These are phyloP conservation scores for Phytophthora pluvialis DNA, from an alignment of 352 stramenopile species.

Conservation along the genomic window DNA sequence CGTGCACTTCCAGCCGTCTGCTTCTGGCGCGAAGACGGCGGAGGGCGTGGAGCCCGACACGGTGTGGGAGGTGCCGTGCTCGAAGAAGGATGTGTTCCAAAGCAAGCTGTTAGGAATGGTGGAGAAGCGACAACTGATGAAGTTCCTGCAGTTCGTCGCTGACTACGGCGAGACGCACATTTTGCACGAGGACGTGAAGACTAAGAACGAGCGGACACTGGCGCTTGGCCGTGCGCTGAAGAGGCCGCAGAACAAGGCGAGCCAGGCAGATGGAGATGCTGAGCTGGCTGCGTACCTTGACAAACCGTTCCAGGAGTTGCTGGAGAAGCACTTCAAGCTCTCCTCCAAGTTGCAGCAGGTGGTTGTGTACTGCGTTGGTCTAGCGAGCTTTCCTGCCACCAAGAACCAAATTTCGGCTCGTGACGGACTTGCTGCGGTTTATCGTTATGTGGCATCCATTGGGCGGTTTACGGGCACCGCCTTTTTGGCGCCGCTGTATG, in stretches of 20 bases:
- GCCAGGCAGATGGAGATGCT: constrained; percentile 39
- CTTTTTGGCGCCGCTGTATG: constrained; percentile 86
- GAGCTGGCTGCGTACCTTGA: constrained; percentile 53
- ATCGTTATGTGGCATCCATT: constrained; percentile 76
- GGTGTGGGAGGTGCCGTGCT: constrained; percentile 87
- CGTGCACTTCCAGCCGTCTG: constrained; percentile 54
- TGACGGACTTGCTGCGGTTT: constrained; percentile 59
- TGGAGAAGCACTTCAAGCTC: constrained; percentile 77
- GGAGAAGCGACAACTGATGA: constrained; percentile 92
- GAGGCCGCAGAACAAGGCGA: constrained; percentile 88
- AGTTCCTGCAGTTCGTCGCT: constrained; percentile 90
- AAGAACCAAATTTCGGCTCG: constrained; percentile 60
- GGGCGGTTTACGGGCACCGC: constrained; percentile 87
- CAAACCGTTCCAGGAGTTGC: constrained; percentile 71
- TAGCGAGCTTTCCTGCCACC: constrained; percentile 61
- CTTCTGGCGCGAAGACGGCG: constrained; percentile 9
- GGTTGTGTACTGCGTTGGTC: constrained; percentile 87
- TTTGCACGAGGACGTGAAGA: constrained; percentile 74
- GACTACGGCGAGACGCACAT: constrained; percentile 85
- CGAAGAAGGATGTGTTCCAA: constrained; percentile 91
- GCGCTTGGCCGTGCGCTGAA: constrained; percentile 81
- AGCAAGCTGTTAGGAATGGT: constrained; percentile 84
- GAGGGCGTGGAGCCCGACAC: constrained; percentile 33
- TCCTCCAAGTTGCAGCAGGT: constrained; percentile 81
- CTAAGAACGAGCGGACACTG: constrained; percentile 87